Evolutionary conservation across 2,329 filamentous ascomycete species (phyloP).

Genomic region (Monilinia laxa): DNA sequence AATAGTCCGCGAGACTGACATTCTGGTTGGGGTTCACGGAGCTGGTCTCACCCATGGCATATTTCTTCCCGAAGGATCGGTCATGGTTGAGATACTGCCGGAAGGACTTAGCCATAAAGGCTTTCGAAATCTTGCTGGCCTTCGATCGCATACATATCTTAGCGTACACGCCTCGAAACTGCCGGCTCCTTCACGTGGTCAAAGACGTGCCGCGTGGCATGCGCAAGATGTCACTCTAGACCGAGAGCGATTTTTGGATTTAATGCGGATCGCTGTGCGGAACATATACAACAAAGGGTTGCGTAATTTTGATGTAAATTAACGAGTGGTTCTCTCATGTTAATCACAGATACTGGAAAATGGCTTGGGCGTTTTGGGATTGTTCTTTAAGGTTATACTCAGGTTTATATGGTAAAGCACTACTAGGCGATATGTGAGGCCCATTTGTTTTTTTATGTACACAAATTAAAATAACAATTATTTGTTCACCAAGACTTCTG

Average conservation of each 20-base stretch:
- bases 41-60: not conserved
- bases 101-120: not conserved
- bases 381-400: too few species aligned
- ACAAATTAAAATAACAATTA: too few species aligned
- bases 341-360: too few species aligned
- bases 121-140: not conserved
- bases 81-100: conserved; percentile 6
- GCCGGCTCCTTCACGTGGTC: not conserved
- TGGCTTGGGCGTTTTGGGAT: too few species aligned
- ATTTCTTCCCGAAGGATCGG: conserved; percentile 1
- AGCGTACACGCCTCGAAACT: conserved; percentile 1
- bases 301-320: conserved; percentile 5
- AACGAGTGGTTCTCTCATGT: too few species aligned
- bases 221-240: not conserved
- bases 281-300: not conserved
- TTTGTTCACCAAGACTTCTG: too few species aligned
- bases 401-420: too few species aligned
- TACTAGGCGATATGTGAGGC: too few species aligned
- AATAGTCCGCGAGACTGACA: not conserved
- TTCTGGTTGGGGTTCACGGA: not conserved
- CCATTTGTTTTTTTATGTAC: too few species aligned
- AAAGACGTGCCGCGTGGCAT: not conserved
- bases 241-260: not conserved
- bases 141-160: not conserved
- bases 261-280: not conserved